Conservation (phyloP, 768 basidiomycete species). For the Podaxis pistillaris region DNA sequence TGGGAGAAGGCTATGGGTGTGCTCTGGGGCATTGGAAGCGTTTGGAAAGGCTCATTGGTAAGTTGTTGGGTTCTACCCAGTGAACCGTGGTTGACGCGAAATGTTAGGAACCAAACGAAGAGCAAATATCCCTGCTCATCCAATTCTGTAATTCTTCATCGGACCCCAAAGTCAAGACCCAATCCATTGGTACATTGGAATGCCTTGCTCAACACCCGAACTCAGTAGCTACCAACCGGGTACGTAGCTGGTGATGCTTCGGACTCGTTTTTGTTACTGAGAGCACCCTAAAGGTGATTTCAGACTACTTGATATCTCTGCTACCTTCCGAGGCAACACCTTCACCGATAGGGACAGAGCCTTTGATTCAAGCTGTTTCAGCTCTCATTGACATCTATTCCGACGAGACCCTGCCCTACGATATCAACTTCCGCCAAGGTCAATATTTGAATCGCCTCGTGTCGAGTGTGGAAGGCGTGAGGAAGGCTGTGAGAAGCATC, state of each 20-base stretch:
- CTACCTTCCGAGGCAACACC: conserved; percentile 43
- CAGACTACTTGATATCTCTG: conserved; percentile 64
- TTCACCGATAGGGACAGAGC: conserved; percentile 55
- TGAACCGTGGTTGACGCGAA: background rate
- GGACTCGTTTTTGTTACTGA: background rate
- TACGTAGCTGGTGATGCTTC: conserved; percentile 23
- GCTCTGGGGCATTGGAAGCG: conserved; percentile 81
- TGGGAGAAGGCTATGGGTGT: conserved; percentile 82
- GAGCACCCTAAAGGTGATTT: conserved; percentile 46
- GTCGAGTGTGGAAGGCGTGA: conserved; percentile 60
- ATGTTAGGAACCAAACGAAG: conserved; percentile 51
- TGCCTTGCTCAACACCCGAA: conserved; percentile 72
- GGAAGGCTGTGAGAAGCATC: conserved; percentile 59
- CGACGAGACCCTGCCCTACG: conserved; percentile 79
- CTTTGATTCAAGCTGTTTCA: conserved; percentile 74
- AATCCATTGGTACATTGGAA: conserved; percentile 84
- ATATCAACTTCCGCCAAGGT: conserved; percentile 74
- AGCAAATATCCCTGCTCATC: conserved; percentile 64
- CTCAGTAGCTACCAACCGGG: conserved; percentile 66
- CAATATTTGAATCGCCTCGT: conserved; percentile 53
- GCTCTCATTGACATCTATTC: conserved; percentile 92
- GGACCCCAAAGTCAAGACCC: conserved; percentile 60
- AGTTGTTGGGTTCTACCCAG: conserved; percentile 18
- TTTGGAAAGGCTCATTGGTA: conserved; percentile 72
- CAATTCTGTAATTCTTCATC: conserved; percentile 57